Evolutionary conservation across 306 rosid species (phyloP).

Genomic region (Pterocarpus santalinus): DNA sequence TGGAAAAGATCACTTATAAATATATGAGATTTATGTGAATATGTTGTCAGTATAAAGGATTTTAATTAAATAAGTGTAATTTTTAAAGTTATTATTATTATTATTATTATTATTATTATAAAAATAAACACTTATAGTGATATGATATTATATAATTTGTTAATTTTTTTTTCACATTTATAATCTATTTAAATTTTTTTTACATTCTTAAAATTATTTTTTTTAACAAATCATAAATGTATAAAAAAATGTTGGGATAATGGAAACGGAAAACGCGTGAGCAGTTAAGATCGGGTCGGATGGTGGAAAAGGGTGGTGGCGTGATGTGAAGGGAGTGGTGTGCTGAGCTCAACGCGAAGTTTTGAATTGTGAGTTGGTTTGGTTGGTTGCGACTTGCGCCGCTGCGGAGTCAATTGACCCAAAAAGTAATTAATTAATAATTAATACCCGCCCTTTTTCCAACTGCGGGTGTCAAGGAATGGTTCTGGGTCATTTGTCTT

Average conservation of each 20-base stretch:
- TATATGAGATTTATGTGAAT: too few species aligned
- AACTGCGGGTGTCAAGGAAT: background rate
- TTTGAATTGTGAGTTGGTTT: background rate
- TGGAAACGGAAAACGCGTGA: conserved; percentile 50
- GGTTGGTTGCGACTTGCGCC: conserved; percentile 6
- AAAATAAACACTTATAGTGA: too few species aligned
- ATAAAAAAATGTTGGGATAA: background rate
- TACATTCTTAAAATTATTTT: too few species aligned
- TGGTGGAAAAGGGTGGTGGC: background rate
- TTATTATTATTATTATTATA: too few species aligned
- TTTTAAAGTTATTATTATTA: too few species aligned
- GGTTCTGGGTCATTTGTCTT: background rate
- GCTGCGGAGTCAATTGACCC: background rate
- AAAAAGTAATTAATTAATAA: background rate
- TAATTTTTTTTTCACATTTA: too few species aligned
- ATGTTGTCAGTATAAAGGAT: too few species aligned
- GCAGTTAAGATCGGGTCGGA: background rate
- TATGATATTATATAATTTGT: too few species aligned
- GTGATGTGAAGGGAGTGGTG: conserved; percentile 46
- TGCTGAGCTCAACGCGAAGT: conserved; percentile 56
- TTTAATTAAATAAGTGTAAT: too few species aligned
- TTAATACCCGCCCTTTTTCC: background rate
- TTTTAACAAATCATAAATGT: background rate
- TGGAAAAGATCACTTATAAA: too few species aligned
- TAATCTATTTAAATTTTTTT: too few species aligned